Evolutionary conservation across 106 monocot species (phyloP).

Genomic region (Amphibolis antarctica): DNA sequence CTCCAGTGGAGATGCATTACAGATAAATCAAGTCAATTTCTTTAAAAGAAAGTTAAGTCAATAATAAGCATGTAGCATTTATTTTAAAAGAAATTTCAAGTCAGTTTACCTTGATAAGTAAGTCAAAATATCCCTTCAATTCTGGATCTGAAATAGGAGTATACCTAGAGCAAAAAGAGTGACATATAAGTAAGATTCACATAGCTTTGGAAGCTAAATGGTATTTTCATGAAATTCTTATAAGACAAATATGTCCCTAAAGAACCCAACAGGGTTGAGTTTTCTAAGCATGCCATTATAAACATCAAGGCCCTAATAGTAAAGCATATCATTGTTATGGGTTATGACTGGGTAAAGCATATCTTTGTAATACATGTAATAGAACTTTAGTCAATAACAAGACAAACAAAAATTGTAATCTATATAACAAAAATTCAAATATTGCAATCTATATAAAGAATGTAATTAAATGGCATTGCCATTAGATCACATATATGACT

Average conservation of each 20-base stretch:
- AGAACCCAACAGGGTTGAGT: too few relatives aligned
- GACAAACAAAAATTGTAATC: too few relatives aligned
- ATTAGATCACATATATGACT: too few relatives aligned
- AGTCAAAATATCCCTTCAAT: constrained; percentile 88
- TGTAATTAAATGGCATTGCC: too few relatives aligned
- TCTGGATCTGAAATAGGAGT: constrained; percentile 96
- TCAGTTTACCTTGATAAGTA: constrained; percentile 76
- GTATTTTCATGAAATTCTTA: not conserved
- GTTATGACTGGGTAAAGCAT: too few relatives aligned
- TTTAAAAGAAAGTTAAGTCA: too few relatives aligned
- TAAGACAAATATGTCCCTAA: not conserved
- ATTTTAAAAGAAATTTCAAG: not conserved
- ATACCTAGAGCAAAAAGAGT: constrained; percentile 46
- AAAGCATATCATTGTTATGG: not conserved
- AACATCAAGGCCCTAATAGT: not conserved
- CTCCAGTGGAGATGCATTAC: too few relatives aligned
- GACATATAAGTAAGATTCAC: not conserved
- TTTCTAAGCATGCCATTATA: too few relatives aligned
- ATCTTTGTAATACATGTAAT: not conserved
- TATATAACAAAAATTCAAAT: too few relatives aligned
- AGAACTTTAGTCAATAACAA: not conserved
- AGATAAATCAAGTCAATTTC: too few relatives aligned
- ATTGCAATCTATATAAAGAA: too few relatives aligned
- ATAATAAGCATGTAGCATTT: too few relatives aligned
- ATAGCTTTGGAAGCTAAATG: not conserved